These are phyloP conservation scores for Lasiosphaeria ovina DNA, from an alignment of 495 filamentous ascomycete species.

Conservation along the genomic window DNA sequence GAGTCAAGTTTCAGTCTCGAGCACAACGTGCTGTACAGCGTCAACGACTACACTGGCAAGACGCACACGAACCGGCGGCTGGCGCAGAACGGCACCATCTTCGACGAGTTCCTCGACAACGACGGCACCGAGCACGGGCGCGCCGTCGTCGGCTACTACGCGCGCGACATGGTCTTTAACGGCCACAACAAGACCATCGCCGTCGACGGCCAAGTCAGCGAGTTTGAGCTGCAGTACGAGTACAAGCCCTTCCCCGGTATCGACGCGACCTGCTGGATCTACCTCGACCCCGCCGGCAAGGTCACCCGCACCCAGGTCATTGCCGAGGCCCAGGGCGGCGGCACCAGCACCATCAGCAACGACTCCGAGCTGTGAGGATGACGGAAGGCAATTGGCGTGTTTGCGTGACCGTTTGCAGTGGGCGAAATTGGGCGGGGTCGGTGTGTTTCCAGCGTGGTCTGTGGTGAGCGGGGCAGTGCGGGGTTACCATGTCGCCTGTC, in stretches of 20 bases:
- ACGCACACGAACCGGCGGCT: slow-evolving; percentile 56
- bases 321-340: slow-evolving; percentile 50
- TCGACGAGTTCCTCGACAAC: slow-evolving; percentile 54
- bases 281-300: slow-evolving; percentile 41
- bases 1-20: slow-evolving; percentile 42
- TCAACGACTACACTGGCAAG: slow-evolving; percentile 55
- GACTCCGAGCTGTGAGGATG: slow-evolving; percentile 24
- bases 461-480: no score
- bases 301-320: slow-evolving; percentile 52
- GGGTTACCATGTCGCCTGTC: no score
- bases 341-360: slow-evolving; percentile 47
- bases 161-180: slow-evolving; percentile 51
- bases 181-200: slow-evolving; percentile 49
- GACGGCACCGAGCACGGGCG: slow-evolving; percentile 42
- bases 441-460: no score
- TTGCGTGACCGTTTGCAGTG: no score
- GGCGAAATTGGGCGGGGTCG: no score
- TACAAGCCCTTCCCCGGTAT: slow-evolving; percentile 54
- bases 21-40: slow-evolving; percentile 53
- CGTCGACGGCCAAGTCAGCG: slow-evolving; percentile 41
- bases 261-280: slow-evolving; percentile 46
- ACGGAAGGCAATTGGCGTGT: no score
- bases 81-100: slow-evolving; percentile 52
- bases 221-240: slow-evolving; percentile 49
- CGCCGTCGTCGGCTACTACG: slow-evolving; percentile 46